These are phyloP conservation scores for Amyloporia xantha DNA, from an alignment of 768 basidiomycete species.

Conservation along the genomic window DNA sequence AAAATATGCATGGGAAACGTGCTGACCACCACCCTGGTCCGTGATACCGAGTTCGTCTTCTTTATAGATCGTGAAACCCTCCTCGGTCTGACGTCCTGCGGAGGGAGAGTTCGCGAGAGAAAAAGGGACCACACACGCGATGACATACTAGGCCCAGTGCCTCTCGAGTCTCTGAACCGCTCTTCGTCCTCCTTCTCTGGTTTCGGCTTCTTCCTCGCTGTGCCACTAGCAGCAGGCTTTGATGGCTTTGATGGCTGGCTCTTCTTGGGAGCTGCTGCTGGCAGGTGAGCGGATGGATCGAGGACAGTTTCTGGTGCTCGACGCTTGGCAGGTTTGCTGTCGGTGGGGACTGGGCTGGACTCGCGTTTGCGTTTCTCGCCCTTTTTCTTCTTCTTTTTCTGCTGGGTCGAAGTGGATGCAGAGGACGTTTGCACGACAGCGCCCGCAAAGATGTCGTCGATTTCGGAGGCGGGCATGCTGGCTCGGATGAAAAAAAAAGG, in stretches of 20 bases:
- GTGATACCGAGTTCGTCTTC: slow-evolving; percentile 76
- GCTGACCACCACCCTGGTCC: slow-evolving; percentile 65
- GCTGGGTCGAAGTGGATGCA: slow-evolving; percentile 12
- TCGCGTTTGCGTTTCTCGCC: slow-evolving; percentile 18
- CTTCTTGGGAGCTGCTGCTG: slow-evolving; percentile 14
- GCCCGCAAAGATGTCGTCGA: slow-evolving; percentile 77
- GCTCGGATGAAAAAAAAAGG: slow-evolving; percentile 10
- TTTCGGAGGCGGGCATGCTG: slow-evolving; percentile 65
- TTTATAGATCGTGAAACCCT: slow-evolving; percentile 75
- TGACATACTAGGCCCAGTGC: slow-evolving; percentile 58
- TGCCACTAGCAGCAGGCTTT: slow-evolving; percentile 4
- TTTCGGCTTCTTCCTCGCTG: slow-evolving; percentile 17
- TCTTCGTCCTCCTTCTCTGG: slow-evolving; percentile 32
- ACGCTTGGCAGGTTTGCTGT: slow-evolving; percentile 22
- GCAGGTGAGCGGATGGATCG: slow-evolving; percentile 47
- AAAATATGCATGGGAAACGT: slow-evolving; percentile 7
- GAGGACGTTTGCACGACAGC: slow-evolving; percentile 25
- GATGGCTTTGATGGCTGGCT: slow-evolving; percentile 29
- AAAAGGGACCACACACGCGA: slow-evolving; percentile 1
- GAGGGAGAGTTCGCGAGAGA: slow-evolving; percentile 11
- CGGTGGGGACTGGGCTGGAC: slow-evolving; percentile 6
- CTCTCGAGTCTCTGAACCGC: slow-evolving; percentile 70
- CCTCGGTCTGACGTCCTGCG: slow-evolving; percentile 69
- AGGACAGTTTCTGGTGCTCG: slow-evolving; percentile 53
- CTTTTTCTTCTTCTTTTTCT: slow-evolving; percentile 43